Evolutionary conservation across 2,329 filamentous ascomycete species (phyloP).

Genomic region (Rhexocercosporidium sp.): DNA sequence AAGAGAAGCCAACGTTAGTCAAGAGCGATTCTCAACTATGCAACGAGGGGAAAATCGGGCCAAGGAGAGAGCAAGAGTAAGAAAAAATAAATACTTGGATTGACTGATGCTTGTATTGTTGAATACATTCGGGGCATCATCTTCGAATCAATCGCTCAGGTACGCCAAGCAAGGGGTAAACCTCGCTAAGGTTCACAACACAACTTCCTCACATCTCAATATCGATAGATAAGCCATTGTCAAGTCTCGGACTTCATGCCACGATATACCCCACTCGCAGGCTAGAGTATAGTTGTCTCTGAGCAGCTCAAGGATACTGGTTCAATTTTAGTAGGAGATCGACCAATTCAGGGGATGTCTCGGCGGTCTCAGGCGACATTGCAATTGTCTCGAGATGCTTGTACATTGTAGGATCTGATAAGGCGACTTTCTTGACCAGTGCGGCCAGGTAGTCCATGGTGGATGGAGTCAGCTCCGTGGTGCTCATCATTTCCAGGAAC

Average conservation of each 20-base stretch:
- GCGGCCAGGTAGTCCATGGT: slow-evolving; percentile 37
- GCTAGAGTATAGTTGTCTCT: not conserved
- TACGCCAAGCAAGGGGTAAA: slow-evolving; percentile 1
- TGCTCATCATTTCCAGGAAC: slow-evolving; percentile 40
- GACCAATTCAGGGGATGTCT: slow-evolving; percentile 38
- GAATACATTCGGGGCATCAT: not conserved
- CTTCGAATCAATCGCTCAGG: not conserved
- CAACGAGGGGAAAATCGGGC: not conserved
- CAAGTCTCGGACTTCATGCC: not conserved
- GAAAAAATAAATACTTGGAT: not conserved
- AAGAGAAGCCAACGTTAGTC: not conserved
- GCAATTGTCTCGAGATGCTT: slow-evolving; percentile 39
- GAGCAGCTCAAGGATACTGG: slow-evolving; percentile 22
- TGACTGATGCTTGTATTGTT: not conserved
- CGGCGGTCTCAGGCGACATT: slow-evolving; percentile 20
- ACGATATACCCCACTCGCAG: not conserved
- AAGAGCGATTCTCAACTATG: not conserved
- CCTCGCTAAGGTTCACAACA: not conserved
- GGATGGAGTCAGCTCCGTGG: slow-evolving; percentile 32
- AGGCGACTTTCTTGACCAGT: slow-evolving; percentile 37
- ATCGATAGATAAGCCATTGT: not conserved
- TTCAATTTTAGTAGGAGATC: slow-evolving; percentile 36
- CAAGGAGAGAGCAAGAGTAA: not conserved
- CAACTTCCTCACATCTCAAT: slow-evolving; percentile 7
- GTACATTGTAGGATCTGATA: slow-evolving; percentile 35